phyloP scores from a whole-genome alignment of 2,329 filamentous ascomycete genomes.

The Phyllosticta citribraziliensis region DNA sequence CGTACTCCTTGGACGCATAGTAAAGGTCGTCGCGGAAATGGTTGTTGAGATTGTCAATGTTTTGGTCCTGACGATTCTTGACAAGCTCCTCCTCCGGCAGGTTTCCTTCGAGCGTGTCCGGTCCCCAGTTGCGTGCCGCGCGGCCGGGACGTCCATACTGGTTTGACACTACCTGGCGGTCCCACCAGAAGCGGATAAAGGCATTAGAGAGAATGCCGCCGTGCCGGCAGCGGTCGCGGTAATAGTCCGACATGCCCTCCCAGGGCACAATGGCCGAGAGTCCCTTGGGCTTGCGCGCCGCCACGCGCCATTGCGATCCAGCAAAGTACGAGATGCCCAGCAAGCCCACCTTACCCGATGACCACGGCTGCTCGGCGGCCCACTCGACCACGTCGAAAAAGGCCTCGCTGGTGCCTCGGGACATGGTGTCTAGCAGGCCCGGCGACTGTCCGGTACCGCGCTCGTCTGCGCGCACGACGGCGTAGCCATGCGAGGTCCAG shows the following conservation, averaged over 20 bases:
- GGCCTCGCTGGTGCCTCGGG: constrained; percentile 40
- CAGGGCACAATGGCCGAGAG: constrained; percentile 44
- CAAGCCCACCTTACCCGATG: constrained; percentile 41
- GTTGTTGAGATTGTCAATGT: constrained; percentile 31
- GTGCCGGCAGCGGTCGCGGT: constrained; percentile 35
- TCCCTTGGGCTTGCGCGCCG: constrained; percentile 42
- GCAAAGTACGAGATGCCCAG: constrained; percentile 45
- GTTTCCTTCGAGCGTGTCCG: constrained; percentile 49
- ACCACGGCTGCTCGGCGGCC: constrained; percentile 42
- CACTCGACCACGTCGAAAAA: constrained; percentile 45
- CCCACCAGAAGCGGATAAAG: constrained; percentile 51
- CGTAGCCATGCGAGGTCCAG: constrained; percentile 29
- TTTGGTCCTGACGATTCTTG: constrained; percentile 35
- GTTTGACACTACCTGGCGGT: constrained; percentile 55
- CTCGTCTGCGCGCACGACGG: constrained; percentile 39
- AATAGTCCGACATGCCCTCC: constrained; percentile 49
- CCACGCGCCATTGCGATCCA: constrained; percentile 46
- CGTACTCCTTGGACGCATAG: constrained; percentile 56
- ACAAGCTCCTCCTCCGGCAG: constrained; percentile 43
- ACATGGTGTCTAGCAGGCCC: constrained; percentile 45
- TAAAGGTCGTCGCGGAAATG: constrained; percentile 53
- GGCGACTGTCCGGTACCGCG: constrained; percentile 43
- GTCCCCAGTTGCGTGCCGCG: constrained; percentile 43
- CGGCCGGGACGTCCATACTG: constrained; percentile 54
- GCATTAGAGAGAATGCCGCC: constrained; percentile 29